Percentiles rank a stretch among this genome's conserved stretches.
phyloP scores from a whole-genome alignment of 495 filamentous ascomycete species.

The Neurospora tetraspora region DNA sequence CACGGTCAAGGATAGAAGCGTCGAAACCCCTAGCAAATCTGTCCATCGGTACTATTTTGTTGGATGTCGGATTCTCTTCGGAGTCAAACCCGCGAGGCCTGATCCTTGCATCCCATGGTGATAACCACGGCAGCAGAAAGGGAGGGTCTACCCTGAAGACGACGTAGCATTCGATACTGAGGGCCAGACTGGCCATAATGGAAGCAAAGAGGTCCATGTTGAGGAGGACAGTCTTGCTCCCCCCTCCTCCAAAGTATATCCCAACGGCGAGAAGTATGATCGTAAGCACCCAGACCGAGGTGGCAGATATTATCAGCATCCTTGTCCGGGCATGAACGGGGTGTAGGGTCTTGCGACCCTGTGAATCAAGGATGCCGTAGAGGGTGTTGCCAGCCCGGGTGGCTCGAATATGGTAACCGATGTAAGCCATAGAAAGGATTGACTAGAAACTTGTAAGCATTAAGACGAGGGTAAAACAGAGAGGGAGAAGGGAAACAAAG shows the following conservation, averaged over 20 bases:
- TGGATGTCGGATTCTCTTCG: background rate
- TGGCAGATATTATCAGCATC: conserved; percentile 2
- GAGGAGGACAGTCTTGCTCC: background rate
- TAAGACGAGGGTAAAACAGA: background rate
- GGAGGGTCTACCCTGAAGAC: background rate
- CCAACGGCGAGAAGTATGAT: conserved; percentile 3
- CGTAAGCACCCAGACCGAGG: conserved; percentile 2
- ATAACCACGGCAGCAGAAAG: conserved; percentile 9
- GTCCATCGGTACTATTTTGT: background rate
- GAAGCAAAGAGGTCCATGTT: conserved; percentile 9
- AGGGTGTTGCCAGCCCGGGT: conserved; percentile 1
- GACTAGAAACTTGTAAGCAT: conserved; percentile 2
- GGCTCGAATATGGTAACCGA: conserved; percentile 8
- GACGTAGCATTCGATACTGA: background rate
- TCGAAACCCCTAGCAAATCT: background rate
- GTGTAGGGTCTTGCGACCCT: conserved; percentile 4
- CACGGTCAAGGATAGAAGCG: background rate
- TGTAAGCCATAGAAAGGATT: conserved; percentile 7
- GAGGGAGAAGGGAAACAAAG: background rate
- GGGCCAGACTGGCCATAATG: conserved; percentile 1
- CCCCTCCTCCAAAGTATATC: conserved; percentile 3
- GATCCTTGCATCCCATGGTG: background rate
- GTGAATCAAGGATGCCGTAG: conserved; percentile 3
- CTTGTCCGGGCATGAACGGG: conserved; percentile 9
- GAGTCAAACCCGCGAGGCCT: background rate